Percentiles rank a stretch among this genome's conserved stretches.
Evolutionary conservation across 495 filamentous ascomycete genomes (phyloP).

Genomic region (Aspergillus taichungensis): DNA sequence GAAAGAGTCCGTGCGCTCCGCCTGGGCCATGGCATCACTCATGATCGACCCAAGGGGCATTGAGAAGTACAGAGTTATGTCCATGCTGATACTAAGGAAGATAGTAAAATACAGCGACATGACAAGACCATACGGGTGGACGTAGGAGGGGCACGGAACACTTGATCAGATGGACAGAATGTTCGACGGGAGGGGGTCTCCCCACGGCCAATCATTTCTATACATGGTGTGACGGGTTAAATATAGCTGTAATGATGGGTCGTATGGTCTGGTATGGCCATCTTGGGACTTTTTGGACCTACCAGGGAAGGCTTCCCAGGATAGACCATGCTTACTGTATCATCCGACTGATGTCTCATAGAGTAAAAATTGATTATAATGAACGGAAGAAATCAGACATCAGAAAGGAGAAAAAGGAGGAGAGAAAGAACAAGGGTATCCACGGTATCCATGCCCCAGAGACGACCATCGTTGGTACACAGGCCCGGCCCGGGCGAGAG

Average conservation of each 20-base stretch:
- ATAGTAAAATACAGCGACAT: constrained; percentile 4
- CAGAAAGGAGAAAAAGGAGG: no score
- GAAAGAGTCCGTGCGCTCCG: constrained; percentile 13
- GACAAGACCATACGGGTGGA: constrained; percentile 7
- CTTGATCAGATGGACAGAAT: constrained; percentile 21
- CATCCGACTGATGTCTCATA: no score
- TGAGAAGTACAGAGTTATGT: no score
- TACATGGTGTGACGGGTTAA: no score
- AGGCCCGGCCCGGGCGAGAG: constrained; percentile 17
- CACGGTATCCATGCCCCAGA: background rate
- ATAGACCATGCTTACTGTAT: no score
- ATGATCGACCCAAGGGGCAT: constrained; percentile 8
- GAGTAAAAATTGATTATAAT: no score
- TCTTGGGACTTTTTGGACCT: no score
- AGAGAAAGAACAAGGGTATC: background rate
- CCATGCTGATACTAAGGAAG: background rate
- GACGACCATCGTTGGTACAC: constrained; percentile 12
- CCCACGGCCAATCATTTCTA: constrained; percentile 15
- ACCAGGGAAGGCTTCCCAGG: no score
- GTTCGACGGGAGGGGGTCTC: constrained; percentile 12
- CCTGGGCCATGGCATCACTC: constrained; percentile 9
- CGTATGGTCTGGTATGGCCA: no score
- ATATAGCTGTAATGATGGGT: no score
- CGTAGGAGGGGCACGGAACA: constrained; percentile 15
- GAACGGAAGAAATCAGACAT: no score